Conservation (phyloP, 2,329 filamentous ascomycete species). For the Colletotrichum navitas region DNA sequence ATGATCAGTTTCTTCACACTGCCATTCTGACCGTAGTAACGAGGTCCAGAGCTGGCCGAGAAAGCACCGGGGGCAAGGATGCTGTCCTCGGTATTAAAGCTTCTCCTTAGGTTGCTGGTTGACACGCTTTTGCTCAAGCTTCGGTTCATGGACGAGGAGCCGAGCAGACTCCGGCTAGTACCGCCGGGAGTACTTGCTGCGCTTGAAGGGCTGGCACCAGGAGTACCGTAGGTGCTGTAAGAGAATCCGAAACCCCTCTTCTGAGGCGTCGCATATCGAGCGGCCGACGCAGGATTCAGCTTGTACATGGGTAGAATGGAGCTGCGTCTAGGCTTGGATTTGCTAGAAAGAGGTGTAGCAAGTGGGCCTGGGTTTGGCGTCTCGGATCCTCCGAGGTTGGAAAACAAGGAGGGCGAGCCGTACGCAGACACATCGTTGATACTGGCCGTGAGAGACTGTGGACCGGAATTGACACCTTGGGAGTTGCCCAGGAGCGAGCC, state of each 20-base stretch:
- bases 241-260: constrained; percentile 92
- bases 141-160: constrained; percentile 74
- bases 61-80: constrained; percentile 89
- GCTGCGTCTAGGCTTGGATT: constrained; percentile 79
- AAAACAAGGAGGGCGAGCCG: constrained; percentile 88
- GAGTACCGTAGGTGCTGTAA: constrained; percentile 91
- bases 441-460: constrained; percentile 76
- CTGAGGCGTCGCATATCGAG: constrained; percentile 84
- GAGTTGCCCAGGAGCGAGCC: constrained; percentile 71
- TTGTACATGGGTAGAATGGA: constrained; percentile 89
- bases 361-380: constrained; percentile 84
- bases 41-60: constrained; percentile 73
- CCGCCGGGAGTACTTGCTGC: constrained; percentile 77
- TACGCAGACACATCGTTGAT: constrained; percentile 89
- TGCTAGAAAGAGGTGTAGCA: constrained; percentile 86
- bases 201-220: constrained; percentile 76
- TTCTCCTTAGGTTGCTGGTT: constrained; percentile 85
- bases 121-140: constrained; percentile 89
- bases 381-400: constrained; percentile 74
- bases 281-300: constrained; percentile 83
- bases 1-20: constrained; percentile 93
- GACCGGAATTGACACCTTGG: constrained; percentile 63
- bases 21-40: constrained; percentile 74
- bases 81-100: constrained; percentile 85
- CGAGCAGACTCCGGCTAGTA: constrained; percentile 74